Conservation (phyloP, 495 filamentous ascomycete species). For the Cercophora samala region DNA sequence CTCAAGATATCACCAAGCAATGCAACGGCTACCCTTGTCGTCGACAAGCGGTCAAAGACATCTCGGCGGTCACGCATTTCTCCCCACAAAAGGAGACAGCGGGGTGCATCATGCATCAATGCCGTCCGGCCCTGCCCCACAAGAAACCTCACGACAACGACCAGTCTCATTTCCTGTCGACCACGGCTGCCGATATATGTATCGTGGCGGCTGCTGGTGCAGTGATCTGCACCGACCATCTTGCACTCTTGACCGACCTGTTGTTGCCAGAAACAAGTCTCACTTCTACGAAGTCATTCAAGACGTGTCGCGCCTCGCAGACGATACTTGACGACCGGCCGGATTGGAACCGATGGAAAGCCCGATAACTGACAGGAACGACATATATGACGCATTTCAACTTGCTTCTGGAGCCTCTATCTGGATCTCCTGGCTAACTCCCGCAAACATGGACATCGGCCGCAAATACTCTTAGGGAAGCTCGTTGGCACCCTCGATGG, state of each 20-base stretch:
- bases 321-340: not conserved
- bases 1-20: not conserved
- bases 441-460: not conserved
- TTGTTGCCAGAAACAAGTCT: not conserved
- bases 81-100: constrained; percentile 6
- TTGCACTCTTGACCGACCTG: not conserved
- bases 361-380: not conserved
- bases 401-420: not conserved
- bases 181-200: not conserved
- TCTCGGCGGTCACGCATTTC: constrained; percentile 1
- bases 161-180: not conserved
- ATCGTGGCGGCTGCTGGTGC: constrained; percentile 4
- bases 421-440: not conserved
- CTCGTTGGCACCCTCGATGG: not conserved
- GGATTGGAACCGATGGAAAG: not conserved
- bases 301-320: not conserved
- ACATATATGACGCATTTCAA: not conserved
- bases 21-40: not conserved
- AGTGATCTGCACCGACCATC: not conserved
- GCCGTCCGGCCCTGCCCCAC: not conserved
- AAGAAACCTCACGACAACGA: not conserved
- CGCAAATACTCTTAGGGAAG: not conserved
- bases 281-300: not conserved
- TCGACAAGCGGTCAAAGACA: constrained; percentile 3
- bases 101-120: not conserved